Evolutionary conservation across 805 yeast genomes (phyloP), one percentile per base, ranked within the genome.

Genomic region (Candida pseudoglaebosa): DNA sequence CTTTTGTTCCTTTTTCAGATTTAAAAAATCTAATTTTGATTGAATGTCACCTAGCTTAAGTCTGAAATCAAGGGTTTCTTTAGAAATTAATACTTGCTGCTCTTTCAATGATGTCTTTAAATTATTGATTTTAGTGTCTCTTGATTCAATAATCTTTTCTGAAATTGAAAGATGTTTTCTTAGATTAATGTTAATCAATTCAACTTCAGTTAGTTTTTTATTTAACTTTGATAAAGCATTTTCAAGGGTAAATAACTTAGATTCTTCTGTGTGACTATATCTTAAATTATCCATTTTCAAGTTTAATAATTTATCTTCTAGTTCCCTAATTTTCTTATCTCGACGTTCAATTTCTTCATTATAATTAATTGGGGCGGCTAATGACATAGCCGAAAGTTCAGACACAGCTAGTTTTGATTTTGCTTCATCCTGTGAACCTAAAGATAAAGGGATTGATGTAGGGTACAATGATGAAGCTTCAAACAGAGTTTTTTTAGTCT

Each of bases 191-290:
- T 84, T 84, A 52, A 80, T 82, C n/a, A 67, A 57, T 43, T 80
- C 82, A 22, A 82, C 71, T 43, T 82, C 84, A 36, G 70, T 70
- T 39, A 83, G 69, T 40, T 80, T 80, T n/a, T 62, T 65, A 14
- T 75, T 69, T 44, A 84, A 69, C 43, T 72, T 80, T 32, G 72
- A 73, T 14, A 84, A 59, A 1, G 86, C 71, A 34, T 71, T 68
- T 48, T 82, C 86, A 38, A 84, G 56, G 8, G 75, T 70, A 34
- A 71, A 65, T 20, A 78, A 53, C 46, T 75, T 75, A 45, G 46
- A 70, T 33, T 71, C 75, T 41, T 71, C 76, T 19, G 59, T 57
- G 40, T 67, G 71, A 28, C 57, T 45, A 30, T 49, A 36, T 45
- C 54, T 56, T 33, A 70, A 48, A 36, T 53, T 50, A 15, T 47